These are phyloP conservation scores for Diaporthe ilicicola DNA, from an alignment of 2,329 filamentous ascomycete species.

Conservation along the genomic window DNA sequence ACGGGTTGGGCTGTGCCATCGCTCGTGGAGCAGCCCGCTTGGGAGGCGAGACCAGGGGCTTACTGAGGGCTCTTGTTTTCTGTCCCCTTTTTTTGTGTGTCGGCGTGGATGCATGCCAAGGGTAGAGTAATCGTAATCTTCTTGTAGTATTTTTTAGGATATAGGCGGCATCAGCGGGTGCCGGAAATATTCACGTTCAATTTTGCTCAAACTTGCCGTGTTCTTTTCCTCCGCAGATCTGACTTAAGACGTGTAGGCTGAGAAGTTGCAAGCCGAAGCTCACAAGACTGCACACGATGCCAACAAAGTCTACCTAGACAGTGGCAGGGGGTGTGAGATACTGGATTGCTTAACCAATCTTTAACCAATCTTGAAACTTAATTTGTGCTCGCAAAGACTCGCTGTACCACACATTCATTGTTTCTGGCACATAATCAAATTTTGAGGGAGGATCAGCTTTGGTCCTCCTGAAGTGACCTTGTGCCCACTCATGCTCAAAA, in stretches of 20 bases:
- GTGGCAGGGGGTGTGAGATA: too few relatives aligned
- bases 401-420: neutral
- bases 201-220: too few relatives aligned
- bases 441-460: too few relatives aligned
- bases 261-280: too few relatives aligned
- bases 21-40: slow-evolving; percentile 49
- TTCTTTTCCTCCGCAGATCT: neutral
- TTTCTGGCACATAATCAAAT: neutral
- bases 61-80: slow-evolving; percentile 45
- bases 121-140: neutral
- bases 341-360: too few relatives aligned
- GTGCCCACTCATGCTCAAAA: too few relatives aligned
- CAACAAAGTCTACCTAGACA: too few relatives aligned
- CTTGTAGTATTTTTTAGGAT: neutral
- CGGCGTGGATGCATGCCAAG: too few relatives aligned
- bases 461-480: neutral
- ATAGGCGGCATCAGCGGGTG: neutral
- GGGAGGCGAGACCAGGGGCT: slow-evolving; percentile 51
- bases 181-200: neutral
- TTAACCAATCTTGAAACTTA: too few relatives aligned
- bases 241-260: too few relatives aligned
- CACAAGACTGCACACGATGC: too few relatives aligned
- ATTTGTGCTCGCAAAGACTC: neutral
- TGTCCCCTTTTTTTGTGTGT: too few relatives aligned
- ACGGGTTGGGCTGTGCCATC: slow-evolving; percentile 40